Conservation (phyloP, 176 grass and related monocot genomes). For the Luzula sylvatica region DNA sequence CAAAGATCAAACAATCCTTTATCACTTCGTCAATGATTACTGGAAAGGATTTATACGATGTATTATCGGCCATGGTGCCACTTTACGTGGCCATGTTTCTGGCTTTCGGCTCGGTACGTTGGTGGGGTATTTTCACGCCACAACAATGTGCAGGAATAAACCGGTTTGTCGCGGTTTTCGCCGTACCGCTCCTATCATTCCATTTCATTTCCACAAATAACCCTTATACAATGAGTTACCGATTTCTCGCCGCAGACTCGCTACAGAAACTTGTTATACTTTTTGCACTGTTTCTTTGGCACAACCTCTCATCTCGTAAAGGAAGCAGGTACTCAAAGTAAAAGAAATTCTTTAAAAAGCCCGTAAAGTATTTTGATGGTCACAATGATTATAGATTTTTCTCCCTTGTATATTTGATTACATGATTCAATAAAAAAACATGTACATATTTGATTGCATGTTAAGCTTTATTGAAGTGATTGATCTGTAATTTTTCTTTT, state of each 20-base stretch:
- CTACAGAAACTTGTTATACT: conserved; percentile 91
- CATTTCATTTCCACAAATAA: conserved; percentile 95
- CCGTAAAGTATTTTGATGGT: no score
- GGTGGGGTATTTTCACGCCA: conserved; percentile 93
- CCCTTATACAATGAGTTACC: conserved; percentile 90
- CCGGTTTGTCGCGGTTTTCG: conserved; percentile 97
- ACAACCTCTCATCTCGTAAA: conserved; percentile 52
- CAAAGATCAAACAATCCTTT: not conserved
- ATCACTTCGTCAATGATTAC: conserved; percentile 54
- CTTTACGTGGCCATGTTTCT: conserved; percentile 97
- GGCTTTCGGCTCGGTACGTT: conserved; percentile 76
- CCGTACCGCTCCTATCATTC: conserved; percentile 90
- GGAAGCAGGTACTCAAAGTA: conserved; percentile 15
- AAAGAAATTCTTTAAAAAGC: no score
- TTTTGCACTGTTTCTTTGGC: conserved; percentile 58
- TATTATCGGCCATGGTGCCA: conserved; percentile 79
- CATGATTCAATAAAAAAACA: no score
- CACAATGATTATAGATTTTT: no score
- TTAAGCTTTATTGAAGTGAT: no score
- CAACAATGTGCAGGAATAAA: conserved; percentile 96
- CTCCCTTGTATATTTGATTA: no score
- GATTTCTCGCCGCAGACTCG: conserved; percentile 84
- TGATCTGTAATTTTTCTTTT: no score
- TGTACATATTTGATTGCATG: no score
- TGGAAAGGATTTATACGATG: conserved; percentile 89